phyloP scores from a whole-genome alignment of 2,329 filamentous ascomycete genomes.

The Leptographium procerum region DNA sequence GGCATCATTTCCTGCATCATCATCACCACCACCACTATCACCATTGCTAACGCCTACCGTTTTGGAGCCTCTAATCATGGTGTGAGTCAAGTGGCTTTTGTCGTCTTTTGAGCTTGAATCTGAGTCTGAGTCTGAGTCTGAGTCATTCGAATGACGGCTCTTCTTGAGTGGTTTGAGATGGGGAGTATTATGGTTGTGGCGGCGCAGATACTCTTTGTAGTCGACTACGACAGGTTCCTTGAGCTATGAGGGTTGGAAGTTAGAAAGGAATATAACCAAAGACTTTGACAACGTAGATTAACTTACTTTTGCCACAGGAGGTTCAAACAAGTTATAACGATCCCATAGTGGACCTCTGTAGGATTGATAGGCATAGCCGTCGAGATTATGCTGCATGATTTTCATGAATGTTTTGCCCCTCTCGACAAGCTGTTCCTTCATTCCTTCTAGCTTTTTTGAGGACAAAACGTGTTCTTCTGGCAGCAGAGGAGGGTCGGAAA shows the following conservation, averaged over 20 bases:
- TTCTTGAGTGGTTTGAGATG: neutral
- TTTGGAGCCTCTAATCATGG: neutral
- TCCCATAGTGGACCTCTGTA: neutral
- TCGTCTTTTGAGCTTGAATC: neutral
- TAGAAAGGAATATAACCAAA: neutral
- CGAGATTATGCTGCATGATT: neutral
- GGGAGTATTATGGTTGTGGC: neutral
- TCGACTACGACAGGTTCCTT: neutral
- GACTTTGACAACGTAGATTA: neutral
- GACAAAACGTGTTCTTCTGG: neutral
- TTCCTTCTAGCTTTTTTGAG: neutral
- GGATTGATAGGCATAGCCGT: neutral
- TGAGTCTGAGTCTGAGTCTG: neutral
- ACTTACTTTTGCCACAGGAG: neutral
- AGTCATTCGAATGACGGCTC: neutral
- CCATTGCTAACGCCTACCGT: neutral
- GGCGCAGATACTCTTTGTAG: neutral
- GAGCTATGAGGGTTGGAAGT: neutral
- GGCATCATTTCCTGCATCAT: neutral
- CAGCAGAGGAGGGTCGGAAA: neutral
- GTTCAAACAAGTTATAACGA: neutral
- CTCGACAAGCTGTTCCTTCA: neutral
- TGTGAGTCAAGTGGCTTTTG: neutral
- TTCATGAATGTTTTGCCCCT: neutral
- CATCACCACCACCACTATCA: neutral